phyloP scores from a whole-genome alignment of 192 early-diverging fungal species.

The Coemansia sp. region DNA sequence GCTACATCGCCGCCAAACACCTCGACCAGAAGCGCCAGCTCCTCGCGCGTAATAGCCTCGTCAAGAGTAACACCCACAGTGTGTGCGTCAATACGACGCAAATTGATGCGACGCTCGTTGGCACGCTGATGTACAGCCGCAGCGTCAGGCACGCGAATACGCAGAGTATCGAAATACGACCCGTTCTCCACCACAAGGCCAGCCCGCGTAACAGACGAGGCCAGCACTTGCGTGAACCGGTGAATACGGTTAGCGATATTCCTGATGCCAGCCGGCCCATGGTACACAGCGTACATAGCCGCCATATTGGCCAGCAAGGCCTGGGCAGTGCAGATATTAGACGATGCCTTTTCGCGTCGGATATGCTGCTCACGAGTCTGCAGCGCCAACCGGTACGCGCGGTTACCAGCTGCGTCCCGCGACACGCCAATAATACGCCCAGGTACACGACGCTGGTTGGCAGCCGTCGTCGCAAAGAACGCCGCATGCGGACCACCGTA shows the following conservation, averaged over 20 bases:
- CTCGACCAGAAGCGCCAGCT: constrained; percentile 76
- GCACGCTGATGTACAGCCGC: constrained; percentile 73
- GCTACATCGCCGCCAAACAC: constrained; percentile 75
- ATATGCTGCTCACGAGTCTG: constrained; percentile 99
- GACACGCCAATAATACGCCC: constrained; percentile 96
- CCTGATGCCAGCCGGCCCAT: constrained; percentile 91
- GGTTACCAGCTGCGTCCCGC: constrained; percentile 84
- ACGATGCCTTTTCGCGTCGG: constrained; percentile 97
- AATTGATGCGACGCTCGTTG: constrained; percentile 78
- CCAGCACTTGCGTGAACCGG: constrained; percentile 83
- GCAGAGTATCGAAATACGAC: constrained; percentile 94
- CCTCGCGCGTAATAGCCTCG: constrained; percentile 84
- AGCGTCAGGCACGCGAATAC: constrained; percentile 69
- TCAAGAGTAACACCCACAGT: constrained; percentile 90
- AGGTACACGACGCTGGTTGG: constrained; percentile 93
- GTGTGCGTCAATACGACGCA: constrained; percentile 75
- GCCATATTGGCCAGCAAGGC: constrained; percentile 99
- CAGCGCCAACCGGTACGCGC: constrained; percentile 91
- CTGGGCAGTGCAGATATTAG: constrained; percentile 99
- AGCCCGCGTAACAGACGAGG: constrained; percentile 67
- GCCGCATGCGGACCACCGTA: constrained; percentile 99
- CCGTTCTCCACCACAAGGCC: constrained; percentile 84
- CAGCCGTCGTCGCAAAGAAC: constrained; percentile 93
- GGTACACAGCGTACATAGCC: constrained; percentile 99
- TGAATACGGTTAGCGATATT: constrained; percentile 93